A percentile compares a stretch with the other conserved stretches of the same genome.
Conservation (phyloP, 352 stramenopile genomes). For the Pythium plurisporium region DNA sequence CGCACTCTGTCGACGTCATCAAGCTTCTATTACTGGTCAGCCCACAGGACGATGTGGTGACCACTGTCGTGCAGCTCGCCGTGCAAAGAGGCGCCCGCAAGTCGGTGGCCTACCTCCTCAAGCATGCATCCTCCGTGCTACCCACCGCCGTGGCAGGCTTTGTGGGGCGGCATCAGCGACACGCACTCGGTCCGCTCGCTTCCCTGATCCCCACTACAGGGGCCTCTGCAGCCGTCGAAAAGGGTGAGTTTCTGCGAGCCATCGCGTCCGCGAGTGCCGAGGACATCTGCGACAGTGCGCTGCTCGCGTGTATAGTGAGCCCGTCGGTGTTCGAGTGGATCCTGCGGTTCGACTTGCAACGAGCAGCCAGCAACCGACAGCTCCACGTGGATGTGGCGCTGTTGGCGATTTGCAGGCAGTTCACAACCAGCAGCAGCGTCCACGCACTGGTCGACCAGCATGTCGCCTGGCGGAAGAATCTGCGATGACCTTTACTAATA, state of each 20-base stretch:
- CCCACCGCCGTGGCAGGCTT: not conserved
- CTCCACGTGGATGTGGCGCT: not conserved
- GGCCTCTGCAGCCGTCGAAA: too few relatives aligned
- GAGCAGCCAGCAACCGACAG: not conserved
- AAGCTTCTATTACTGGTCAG: slow-evolving; percentile 2
- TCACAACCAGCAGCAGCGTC: not conserved
- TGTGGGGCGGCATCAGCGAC: not conserved
- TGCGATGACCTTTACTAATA: not conserved
- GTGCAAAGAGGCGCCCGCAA: not conserved
- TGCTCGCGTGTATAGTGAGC: not conserved
- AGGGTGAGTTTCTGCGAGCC: too few relatives aligned
- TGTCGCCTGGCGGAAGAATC: not conserved
- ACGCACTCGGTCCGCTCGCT: not conserved
- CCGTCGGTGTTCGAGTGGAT: not conserved
- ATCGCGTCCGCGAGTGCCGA: not conserved
- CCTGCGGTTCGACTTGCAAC: not conserved
- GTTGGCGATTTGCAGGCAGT: not conserved
- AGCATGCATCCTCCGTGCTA: not conserved
- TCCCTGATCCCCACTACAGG: too few relatives aligned
- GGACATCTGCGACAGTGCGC: slow-evolving; percentile 1
- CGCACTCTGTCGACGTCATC: not conserved
- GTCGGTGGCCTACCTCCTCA: slow-evolving; percentile 1
- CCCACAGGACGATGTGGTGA: not conserved
- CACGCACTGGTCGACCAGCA: not conserved
- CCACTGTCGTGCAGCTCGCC: not conserved